These are phyloP conservation scores for Microsporum audouinii DNA, from an alignment of 2,329 filamentous ascomycete species.

Conservation along the genomic window DNA sequence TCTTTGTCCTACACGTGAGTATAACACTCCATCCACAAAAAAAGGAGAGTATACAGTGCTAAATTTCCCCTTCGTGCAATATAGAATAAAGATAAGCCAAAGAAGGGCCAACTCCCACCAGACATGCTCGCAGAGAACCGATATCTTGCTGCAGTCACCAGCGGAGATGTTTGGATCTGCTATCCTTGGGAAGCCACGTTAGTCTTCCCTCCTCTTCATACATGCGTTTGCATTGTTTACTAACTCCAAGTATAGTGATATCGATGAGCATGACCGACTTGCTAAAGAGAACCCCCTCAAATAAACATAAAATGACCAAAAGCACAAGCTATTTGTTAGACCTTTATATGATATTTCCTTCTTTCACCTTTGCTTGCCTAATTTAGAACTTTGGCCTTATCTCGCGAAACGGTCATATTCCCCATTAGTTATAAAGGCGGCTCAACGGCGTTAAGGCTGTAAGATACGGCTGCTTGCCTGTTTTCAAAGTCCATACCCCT, in stretches of 20 bases:
- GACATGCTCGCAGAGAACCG: constrained; percentile 62
- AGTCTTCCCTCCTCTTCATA: constrained; percentile 19
- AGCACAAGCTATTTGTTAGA: not conserved
- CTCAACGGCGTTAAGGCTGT: not conserved
- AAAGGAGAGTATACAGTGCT: not conserved
- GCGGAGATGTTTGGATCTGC: constrained; percentile 94
- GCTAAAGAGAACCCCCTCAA: constrained; percentile 31
- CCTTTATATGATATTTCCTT: not conserved
- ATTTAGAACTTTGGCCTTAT: not conserved
- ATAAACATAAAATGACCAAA: not conserved
- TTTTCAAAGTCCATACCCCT: not conserved
- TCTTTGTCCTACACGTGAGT: constrained; percentile 88
- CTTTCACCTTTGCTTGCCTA: not conserved
- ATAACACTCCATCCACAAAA: not conserved
- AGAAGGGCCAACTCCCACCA: constrained; percentile 75
- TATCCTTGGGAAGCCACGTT: constrained; percentile 93
- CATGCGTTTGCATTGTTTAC: not conserved
- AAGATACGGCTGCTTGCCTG: not conserved
- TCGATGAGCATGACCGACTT: constrained; percentile 75
- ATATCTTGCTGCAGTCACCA: constrained; percentile 78
- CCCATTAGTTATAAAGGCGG: not conserved
- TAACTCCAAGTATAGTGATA: constrained; percentile 46
- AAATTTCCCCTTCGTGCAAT: not conserved
- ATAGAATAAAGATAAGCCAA: constrained; percentile 91
- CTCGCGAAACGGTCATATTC: not conserved